These are phyloP conservation scores for Earliella scabrosa DNA, from an alignment of 1,284 basidiomycete species.

Conservation along the genomic window DNA sequence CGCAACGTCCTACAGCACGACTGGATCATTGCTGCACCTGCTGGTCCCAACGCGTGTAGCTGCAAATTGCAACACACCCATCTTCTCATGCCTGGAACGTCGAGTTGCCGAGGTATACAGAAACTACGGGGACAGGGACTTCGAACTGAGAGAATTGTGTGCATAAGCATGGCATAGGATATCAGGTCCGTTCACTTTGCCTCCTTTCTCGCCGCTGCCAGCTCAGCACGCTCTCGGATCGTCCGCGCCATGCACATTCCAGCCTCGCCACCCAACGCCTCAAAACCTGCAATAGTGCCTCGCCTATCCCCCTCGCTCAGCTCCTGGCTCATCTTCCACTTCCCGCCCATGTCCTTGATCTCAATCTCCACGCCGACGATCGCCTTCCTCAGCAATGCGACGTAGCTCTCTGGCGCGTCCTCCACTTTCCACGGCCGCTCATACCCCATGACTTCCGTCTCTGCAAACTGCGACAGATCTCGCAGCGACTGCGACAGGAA, in stretches of 20 bases:
- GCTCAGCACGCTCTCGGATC: conserved; percentile 41
- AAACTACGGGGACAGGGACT: no score
- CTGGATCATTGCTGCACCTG: no score
- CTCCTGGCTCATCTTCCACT: conserved; percentile 36
- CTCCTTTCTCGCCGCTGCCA: conserved; percentile 2
- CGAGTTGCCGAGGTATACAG: no score
- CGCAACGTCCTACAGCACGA: no score
- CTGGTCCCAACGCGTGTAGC: no score
- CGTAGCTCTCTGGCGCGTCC: conserved; percentile 31
- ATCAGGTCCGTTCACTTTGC: no score
- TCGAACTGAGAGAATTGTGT: no score
- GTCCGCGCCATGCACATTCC: conserved; percentile 33
- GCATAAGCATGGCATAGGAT: no score
- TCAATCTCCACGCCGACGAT: conserved; percentile 35
- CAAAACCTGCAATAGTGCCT: conserved; percentile 30
- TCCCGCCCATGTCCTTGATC: conserved; percentile 30
- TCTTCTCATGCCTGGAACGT: no score
- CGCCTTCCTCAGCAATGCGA: conserved; percentile 31
- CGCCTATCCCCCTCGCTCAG: conserved; percentile 24
- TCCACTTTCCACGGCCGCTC: conserved; percentile 28
- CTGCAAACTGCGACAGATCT: conserved; percentile 20
- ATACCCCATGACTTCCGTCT: conserved; percentile 23
- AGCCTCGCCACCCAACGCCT: conserved; percentile 17
- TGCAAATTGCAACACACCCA: no score
- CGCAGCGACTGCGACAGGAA: conserved; percentile 21